phyloP scores from a whole-genome alignment of 140 eudicot genomes.

The Flaveria floridana region DNA sequence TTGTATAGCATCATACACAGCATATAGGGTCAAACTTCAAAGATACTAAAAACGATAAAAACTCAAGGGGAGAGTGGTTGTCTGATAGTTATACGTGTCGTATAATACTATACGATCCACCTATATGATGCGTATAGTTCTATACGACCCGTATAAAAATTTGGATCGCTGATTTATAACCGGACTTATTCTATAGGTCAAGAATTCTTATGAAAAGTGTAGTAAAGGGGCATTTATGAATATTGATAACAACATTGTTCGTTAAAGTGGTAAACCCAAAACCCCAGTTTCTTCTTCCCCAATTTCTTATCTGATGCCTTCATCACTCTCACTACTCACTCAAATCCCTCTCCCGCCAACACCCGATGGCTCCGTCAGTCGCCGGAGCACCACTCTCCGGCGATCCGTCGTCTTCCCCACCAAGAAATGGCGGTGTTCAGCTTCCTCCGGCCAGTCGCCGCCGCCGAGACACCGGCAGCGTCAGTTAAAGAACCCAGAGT shows the following conservation, averaged over 20 bases:
- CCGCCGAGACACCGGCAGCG: constrained; percentile 36
- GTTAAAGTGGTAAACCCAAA: constrained; percentile 36
- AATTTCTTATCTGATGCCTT: constrained; percentile 45
- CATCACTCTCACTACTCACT: constrained; percentile 42
- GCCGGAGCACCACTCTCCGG: constrained; percentile 30
- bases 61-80: too few species aligned
- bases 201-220: too few species aligned
- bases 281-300: constrained; percentile 28
- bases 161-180: too few species aligned
- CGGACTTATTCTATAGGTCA: too few species aligned
- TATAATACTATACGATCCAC: too few species aligned
- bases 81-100: too few species aligned
- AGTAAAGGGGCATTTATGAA: too few species aligned
- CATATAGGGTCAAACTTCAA: too few species aligned
- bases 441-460: constrained; percentile 40
- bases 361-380: constrained; percentile 18
- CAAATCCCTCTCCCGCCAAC: constrained; percentile 32
- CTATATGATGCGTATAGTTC: too few species aligned
- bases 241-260: neutral
- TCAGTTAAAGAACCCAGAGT: constrained; percentile 24
- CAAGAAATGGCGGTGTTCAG: constrained; percentile 57
- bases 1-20: too few species aligned
- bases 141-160: too few species aligned
- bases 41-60: too few species aligned
- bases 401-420: constrained; percentile 32